phyloP scores from a whole-genome alignment of 1,284 basidiomycete species.

The Heterobasidion occidentale region DNA sequence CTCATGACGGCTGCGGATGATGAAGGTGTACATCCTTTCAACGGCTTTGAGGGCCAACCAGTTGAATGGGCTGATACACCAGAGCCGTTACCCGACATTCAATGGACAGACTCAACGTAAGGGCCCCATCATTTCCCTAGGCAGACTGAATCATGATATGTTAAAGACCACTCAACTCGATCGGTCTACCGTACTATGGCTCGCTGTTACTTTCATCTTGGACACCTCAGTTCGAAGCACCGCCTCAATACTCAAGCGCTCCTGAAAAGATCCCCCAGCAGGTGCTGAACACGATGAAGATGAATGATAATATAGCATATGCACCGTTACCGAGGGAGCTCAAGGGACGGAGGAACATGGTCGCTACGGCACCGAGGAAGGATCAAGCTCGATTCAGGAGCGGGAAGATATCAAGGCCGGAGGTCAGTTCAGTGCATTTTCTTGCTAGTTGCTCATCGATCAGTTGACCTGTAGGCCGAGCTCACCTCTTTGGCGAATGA shows the following conservation, averaged over 20 bases:
- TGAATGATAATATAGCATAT: constrained; percentile 86
- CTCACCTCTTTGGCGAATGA: constrained; percentile 28
- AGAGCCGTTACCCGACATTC: constrained; percentile 61
- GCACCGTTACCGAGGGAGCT: constrained; percentile 80
- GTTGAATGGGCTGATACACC: constrained; percentile 80
- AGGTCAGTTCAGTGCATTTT: constrained; percentile 23
- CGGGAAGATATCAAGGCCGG: constrained; percentile 49
- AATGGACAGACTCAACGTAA: constrained; percentile 80
- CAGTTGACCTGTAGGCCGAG: constrained; percentile 27
- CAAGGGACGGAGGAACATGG: constrained; percentile 76
- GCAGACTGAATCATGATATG: too few species aligned
- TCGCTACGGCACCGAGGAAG: constrained; percentile 39
- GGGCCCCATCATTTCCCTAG: constrained; percentile 13
- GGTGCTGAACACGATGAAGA: constrained; percentile 73
- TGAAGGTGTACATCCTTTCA: constrained; percentile 69
- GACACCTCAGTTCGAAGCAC: constrained; percentile 45
- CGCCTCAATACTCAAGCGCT: constrained; percentile 44
- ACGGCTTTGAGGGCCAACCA: constrained; percentile 80
- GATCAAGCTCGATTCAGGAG: constrained; percentile 75
- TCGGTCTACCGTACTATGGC: constrained; percentile 89
- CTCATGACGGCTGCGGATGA: constrained; percentile 72
- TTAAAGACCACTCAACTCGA: constrained; percentile 74
- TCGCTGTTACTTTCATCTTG: constrained; percentile 77
- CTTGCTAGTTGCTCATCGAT: too few species aligned
- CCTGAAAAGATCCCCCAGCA: constrained; percentile 75